phyloP scores from a whole-genome alignment of 768 basidiomycete genomes.

The Calocera viscosa region DNA sequence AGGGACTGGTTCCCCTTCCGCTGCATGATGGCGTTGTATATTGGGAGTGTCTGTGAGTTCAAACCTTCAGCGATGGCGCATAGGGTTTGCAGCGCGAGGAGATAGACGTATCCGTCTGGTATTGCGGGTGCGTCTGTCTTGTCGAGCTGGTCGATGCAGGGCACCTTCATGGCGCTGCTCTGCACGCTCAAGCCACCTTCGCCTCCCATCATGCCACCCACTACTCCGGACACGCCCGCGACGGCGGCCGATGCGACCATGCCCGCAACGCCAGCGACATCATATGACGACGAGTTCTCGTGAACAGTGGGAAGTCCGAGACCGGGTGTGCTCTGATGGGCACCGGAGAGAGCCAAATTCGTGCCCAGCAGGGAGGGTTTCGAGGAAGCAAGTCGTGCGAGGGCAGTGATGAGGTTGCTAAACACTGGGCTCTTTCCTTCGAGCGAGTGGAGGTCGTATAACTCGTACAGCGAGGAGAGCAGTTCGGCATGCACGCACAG shows the following conservation, averaged over 20 bases:
- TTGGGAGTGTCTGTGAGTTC: slow-evolving; percentile 53
- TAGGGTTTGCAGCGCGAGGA: slow-evolving; percentile 80
- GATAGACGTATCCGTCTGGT: slow-evolving; percentile 86
- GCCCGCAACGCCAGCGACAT: slow-evolving; percentile 13
- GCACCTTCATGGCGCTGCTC: slow-evolving; percentile 15
- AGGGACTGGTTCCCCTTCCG: slow-evolving; percentile 33
- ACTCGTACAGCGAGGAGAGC: slow-evolving; percentile 64
- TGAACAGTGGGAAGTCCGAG: background rate
- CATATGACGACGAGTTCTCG: background rate
- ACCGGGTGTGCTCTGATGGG: slow-evolving; percentile 31
- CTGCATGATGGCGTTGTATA: slow-evolving; percentile 64
- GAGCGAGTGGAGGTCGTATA: slow-evolving; percentile 48
- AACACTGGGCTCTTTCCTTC: slow-evolving; percentile 43
- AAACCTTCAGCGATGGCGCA: slow-evolving; percentile 79
- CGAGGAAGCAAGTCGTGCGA: slow-evolving; percentile 80
- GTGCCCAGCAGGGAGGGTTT: slow-evolving; percentile 76
- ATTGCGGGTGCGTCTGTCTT: slow-evolving; percentile 91
- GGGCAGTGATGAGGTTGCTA: slow-evolving; percentile 59
- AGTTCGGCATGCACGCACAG: slow-evolving; percentile 70
- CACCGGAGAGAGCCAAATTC: slow-evolving; percentile 61
- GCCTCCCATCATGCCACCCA: background rate
- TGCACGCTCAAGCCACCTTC: background rate
- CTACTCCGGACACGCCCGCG: slow-evolving; percentile 13
- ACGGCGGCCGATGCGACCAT: slow-evolving; percentile 16
- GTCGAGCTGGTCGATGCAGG: slow-evolving; percentile 87